These are phyloP conservation scores for Drosera spatulata DNA, from an alignment of 179 eudicot genomes.

Conservation along the genomic window DNA sequence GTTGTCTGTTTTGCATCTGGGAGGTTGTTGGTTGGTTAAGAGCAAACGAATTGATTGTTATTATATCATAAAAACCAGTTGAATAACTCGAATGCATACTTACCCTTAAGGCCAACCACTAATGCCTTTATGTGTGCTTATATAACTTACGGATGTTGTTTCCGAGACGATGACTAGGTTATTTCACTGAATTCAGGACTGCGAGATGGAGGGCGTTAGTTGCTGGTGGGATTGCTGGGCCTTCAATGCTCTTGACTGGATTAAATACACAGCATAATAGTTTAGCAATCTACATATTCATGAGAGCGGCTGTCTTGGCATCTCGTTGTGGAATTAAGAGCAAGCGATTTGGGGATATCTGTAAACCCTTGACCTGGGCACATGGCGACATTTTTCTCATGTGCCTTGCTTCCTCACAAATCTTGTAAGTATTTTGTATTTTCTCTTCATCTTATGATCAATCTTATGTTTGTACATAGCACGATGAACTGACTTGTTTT, in stretches of 20 bases:
- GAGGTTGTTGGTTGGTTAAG: too few relatives aligned
- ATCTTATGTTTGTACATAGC: background rate
- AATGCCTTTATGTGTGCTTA: too few relatives aligned
- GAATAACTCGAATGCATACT: too few relatives aligned
- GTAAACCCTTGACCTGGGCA: slow-evolving; percentile 93
- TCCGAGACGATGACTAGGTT: background rate
- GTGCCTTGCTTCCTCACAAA: slow-evolving; percentile 98
- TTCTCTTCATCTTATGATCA: background rate
- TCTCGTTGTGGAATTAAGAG: slow-evolving; percentile 99
- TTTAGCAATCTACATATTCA: slow-evolving; percentile 86
- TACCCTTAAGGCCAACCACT: too few relatives aligned
- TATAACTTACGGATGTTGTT: background rate
- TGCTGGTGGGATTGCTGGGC: slow-evolving; percentile 96
- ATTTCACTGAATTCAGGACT: slow-evolving; percentile 46
- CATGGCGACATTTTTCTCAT: slow-evolving; percentile 95
- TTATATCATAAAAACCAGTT: too few relatives aligned
- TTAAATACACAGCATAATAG: slow-evolving; percentile 71
- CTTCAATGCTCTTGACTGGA: slow-evolving; percentile 96
- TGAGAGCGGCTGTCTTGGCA: slow-evolving; percentile 98
- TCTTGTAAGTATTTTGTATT: slow-evolving; percentile 45
- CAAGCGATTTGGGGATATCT: slow-evolving; percentile 72
- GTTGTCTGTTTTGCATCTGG: too few relatives aligned
- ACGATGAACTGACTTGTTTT: slow-evolving; percentile 1
- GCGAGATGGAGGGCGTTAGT: slow-evolving; percentile 92
- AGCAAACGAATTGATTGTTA: too few relatives aligned